Conservation (phyloP, 192 early-diverging fungal species). For the Coemansia sp. region DNA sequence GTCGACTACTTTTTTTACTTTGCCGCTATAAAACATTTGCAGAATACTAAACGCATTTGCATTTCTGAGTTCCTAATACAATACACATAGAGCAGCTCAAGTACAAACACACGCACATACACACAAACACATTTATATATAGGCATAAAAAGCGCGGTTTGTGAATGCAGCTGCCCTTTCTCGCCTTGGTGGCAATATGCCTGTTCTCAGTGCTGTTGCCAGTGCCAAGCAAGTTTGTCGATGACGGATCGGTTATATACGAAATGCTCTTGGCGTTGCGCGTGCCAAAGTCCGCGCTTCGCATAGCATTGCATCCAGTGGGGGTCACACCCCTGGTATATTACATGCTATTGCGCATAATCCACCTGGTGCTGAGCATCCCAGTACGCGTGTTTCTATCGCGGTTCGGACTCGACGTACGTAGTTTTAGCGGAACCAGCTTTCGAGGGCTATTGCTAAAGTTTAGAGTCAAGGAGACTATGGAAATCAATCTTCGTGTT, state of each 20-base stretch:
- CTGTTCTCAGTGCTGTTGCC: conserved; percentile 35
- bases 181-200: conserved; percentile 20
- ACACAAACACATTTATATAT: neutral
- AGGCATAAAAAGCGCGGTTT: neutral
- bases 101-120: neutral
- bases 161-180: conserved; percentile 35
- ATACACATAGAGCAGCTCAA: neutral
- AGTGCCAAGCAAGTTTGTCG: conserved; percentile 20
- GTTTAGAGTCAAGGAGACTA: conserved; percentile 12
- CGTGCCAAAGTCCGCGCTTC: conserved; percentile 12
- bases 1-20: no score
- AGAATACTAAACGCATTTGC: no score
- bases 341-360: conserved; percentile 15
- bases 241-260: conserved; percentile 29
- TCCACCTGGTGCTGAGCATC: conserved; percentile 29
- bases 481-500: conserved; percentile 28
- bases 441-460: conserved; percentile 29
- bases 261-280: conserved; percentile 18
- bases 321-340: conserved; percentile 26
- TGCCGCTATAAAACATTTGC: no score
- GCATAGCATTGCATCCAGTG: conserved; percentile 26
- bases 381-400: conserved; percentile 37
- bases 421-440: conserved; percentile 40
- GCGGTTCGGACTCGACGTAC: conserved; percentile 41
- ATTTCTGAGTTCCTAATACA: neutral